phyloP scores from a whole-genome alignment of 1,284 basidiomycete species.

The Vanrija sp. region DNA sequence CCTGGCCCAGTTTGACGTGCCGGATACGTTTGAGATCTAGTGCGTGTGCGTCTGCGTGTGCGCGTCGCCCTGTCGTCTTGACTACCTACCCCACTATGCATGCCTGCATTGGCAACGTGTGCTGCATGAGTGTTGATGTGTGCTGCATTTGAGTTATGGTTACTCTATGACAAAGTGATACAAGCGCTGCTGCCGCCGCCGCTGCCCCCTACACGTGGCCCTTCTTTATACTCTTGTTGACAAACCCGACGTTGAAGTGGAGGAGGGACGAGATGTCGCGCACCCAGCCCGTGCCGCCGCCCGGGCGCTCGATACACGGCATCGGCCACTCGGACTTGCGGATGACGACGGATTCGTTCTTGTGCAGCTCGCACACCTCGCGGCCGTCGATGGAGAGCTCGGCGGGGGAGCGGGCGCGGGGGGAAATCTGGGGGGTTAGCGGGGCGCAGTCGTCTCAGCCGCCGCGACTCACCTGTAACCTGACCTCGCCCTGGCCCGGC shows the following conservation, averaged over 20 bases:
- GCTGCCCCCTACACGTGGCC: neutral
- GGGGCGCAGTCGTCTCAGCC: neutral
- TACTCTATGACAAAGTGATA: neutral
- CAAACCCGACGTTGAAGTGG: slow-evolving; percentile 86
- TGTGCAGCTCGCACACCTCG: slow-evolving; percentile 69
- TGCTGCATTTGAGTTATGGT: neutral
- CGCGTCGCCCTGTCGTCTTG: neutral
- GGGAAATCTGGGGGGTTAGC: slow-evolving; percentile 63
- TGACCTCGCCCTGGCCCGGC: slow-evolving; percentile 73
- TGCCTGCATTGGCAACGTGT: neutral
- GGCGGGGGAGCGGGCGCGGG: slow-evolving; percentile 75
- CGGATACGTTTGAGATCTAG: slow-evolving; percentile 12
- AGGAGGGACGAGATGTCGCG: slow-evolving; percentile 89
- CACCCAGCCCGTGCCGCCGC: slow-evolving; percentile 91
- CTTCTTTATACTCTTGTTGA: slow-evolving; percentile 59
- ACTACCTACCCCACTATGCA: neutral
- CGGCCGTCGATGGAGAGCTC: slow-evolving; percentile 92
- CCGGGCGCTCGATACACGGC: slow-evolving; percentile 82
- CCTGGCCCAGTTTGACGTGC: neutral
- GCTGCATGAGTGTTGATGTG: neutral
- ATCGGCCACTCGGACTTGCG: slow-evolving; percentile 83
- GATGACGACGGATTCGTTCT: slow-evolving; percentile 80
- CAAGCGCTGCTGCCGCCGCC: neutral
- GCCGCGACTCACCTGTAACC: slow-evolving; percentile 62
- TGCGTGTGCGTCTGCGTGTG: neutral